Evolutionary conservation across 495 filamentous ascomycete genomes (phyloP).

Genomic region (Lepidopterella palustris): DNA sequence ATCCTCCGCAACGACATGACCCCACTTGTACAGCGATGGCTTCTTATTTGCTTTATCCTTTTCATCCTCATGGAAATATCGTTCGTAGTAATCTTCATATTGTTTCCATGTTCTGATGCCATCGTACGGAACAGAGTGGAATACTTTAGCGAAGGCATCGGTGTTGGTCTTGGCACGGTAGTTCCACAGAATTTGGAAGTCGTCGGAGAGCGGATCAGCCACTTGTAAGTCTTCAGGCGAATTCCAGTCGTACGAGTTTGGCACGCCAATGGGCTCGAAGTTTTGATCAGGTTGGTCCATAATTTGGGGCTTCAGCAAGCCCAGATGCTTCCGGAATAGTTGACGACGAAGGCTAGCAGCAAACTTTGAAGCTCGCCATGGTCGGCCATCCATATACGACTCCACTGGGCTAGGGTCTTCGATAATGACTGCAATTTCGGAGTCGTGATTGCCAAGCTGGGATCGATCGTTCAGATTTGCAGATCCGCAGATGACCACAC

Average conservation of each 20-base stretch:
- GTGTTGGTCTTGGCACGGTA: conserved; percentile 71
- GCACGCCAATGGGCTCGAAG: conserved; percentile 65
- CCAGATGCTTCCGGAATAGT: conserved; percentile 87
- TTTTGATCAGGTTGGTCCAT: conserved; percentile 58
- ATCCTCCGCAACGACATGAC: conserved; percentile 78
- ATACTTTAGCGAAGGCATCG: conserved; percentile 74
- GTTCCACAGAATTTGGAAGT: conserved; percentile 67
- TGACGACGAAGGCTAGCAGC: conserved; percentile 76
- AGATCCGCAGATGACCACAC: conserved; percentile 80
- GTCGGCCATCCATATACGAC: conserved; percentile 63
- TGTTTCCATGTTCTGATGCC: conserved; percentile 71
- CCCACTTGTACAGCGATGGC: conserved; percentile 57
- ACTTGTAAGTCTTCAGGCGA: conserved; percentile 67
- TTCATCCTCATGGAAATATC: conserved; percentile 49
- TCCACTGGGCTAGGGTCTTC: conserved; percentile 67
- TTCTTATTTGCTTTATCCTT: conserved; percentile 41
- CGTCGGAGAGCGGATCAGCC: conserved; percentile 62
- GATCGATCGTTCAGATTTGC: conserved; percentile 95
- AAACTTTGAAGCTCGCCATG: conserved; percentile 69
- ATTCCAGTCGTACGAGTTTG: conserved; percentile 79
- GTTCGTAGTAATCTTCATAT: conserved; percentile 76
- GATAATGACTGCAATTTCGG: conserved; percentile 74
- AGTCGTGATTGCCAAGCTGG: conserved; percentile 79
- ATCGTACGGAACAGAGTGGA: conserved; percentile 85
- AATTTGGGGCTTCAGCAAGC: conserved; percentile 68